phyloP scores from a whole-genome alignment of 805 yeast genomes.

The Lipomyces anomalus region DNA sequence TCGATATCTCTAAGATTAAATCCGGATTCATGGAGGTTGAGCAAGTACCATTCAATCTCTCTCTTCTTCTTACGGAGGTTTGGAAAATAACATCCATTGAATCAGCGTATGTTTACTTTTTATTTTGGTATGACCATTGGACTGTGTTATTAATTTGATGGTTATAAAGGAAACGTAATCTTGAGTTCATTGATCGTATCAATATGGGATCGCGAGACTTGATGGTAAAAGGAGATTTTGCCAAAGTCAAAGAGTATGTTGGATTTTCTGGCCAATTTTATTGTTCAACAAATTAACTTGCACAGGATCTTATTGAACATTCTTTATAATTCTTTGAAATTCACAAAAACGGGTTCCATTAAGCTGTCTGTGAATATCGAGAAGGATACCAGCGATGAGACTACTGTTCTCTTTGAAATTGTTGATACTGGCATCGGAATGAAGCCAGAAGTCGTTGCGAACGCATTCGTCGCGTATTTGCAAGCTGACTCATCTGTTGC shows the following conservation, averaged over 20 bases:
- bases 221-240: too few species aligned
- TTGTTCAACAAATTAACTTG: slow-evolving; percentile 3
- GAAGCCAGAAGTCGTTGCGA: background rate
- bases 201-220: too few species aligned
- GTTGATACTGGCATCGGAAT: slow-evolving; percentile 14
- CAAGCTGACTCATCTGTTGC: slow-evolving; percentile 11
- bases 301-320: slow-evolving; percentile 6
- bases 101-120: slow-evolving; percentile 1
- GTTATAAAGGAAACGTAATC: too few species aligned
- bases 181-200: too few species aligned
- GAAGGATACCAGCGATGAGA: background rate
- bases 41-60: slow-evolving; percentile 6
- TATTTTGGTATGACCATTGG: too few species aligned
- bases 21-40: slow-evolving; percentile 6
- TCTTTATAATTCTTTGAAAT: slow-evolving; percentile 9
- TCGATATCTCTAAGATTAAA: slow-evolving; percentile 11
- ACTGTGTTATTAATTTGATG: too few species aligned
- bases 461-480: slow-evolving; percentile 4
- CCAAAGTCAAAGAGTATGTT: too few species aligned
- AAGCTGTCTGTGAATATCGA: background rate
- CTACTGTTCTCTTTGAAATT: slow-evolving; percentile 2
- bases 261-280: too few species aligned
- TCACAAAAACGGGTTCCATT: slow-evolving; percentile 7
- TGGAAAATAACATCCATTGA: background rate
- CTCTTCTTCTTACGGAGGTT: slow-evolving; percentile 3